Evolutionary conservation across 164 flowering plant species (phyloP).

Genomic region (Aristolochia californica): DNA sequence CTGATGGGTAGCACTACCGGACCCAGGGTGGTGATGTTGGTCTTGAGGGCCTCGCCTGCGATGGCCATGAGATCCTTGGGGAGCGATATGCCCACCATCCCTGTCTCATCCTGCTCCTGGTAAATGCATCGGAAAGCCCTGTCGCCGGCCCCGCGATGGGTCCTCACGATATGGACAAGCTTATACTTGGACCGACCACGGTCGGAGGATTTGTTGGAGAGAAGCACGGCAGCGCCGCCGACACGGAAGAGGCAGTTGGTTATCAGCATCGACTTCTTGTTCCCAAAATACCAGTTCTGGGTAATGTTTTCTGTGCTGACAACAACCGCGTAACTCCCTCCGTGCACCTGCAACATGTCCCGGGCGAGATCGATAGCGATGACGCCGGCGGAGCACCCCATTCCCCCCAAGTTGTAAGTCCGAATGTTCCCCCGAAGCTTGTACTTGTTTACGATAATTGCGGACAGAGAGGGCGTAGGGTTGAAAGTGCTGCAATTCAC

Average conservation of each 20-base stretch:
- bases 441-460: constrained; percentile 38
- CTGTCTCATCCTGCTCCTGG: constrained; percentile 29
- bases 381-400: constrained; percentile 46
- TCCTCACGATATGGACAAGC: constrained; percentile 31
- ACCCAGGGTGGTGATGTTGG: constrained; percentile 35
- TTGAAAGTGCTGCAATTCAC: too few species aligned
- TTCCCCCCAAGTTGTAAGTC: constrained; percentile 37
- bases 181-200: constrained; percentile 28
- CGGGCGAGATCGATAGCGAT: constrained; percentile 36
- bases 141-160: constrained; percentile 31
- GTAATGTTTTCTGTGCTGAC: constrained; percentile 43
- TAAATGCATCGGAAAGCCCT: constrained; percentile 28
- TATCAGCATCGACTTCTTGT: constrained; percentile 35
- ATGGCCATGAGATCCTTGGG: constrained; percentile 38
- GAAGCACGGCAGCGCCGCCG: constrained; percentile 32
- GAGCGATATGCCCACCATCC: constrained; percentile 30
- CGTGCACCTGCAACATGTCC: constrained; percentile 28
- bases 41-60: constrained; percentile 32
- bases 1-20: constrained; percentile 36
- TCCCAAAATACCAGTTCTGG: constrained; percentile 36
- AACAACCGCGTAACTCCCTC: constrained; percentile 28
- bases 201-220: constrained; percentile 26
- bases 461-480: constrained; percentile 38
- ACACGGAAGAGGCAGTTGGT: constrained; percentile 38
- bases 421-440: constrained; percentile 29